Conservation (phyloP, 164 flowering plant genomes). For the Piper longum region DNA sequence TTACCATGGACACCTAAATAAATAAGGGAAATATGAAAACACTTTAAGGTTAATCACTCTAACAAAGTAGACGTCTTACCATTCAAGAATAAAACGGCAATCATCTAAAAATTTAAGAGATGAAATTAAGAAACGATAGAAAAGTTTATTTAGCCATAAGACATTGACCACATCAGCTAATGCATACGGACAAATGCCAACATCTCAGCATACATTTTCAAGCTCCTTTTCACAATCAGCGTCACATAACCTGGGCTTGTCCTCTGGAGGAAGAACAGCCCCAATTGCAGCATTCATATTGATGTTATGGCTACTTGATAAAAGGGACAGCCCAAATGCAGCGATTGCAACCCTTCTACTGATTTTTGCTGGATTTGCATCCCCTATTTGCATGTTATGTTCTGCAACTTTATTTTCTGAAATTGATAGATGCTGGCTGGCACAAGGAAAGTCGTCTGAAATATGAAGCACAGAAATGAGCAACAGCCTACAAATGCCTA, state of each 20-base stretch:
- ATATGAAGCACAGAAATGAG: too few species aligned
- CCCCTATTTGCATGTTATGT: constrained; percentile 5
- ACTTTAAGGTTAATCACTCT: background rate
- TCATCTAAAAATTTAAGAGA: background rate
- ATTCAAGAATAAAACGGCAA: background rate
- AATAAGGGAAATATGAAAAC: background rate
- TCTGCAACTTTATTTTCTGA: constrained; percentile 8
- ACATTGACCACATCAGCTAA: background rate
- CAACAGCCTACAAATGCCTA: too few species aligned
- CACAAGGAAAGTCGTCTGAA: too few species aligned
- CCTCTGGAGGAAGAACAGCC: constrained; percentile 88
- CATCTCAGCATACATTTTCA: constrained; percentile 99
- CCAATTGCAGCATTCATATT: constrained; percentile 27
- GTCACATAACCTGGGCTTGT: constrained; percentile 75
- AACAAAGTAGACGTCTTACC: background rate
- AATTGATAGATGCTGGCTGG: constrained; percentile 1
- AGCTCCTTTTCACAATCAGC: constrained; percentile 72
- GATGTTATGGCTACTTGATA: constrained; percentile 24
- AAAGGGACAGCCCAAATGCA: constrained; percentile 30
- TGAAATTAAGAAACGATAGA: background rate
- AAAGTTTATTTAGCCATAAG: background rate
- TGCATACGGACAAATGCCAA: constrained; percentile 1
- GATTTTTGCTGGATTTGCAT: constrained; percentile 5
- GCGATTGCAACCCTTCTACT: constrained; percentile 42
- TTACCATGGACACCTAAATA: constrained; percentile 74